Percentiles rank a stretch among this genome's conserved stretches.
These are phyloP conservation scores for Krasilnikovozyma curviuscula DNA, from an alignment of 768 basidiomycete species.

Conservation along the genomic window DNA sequence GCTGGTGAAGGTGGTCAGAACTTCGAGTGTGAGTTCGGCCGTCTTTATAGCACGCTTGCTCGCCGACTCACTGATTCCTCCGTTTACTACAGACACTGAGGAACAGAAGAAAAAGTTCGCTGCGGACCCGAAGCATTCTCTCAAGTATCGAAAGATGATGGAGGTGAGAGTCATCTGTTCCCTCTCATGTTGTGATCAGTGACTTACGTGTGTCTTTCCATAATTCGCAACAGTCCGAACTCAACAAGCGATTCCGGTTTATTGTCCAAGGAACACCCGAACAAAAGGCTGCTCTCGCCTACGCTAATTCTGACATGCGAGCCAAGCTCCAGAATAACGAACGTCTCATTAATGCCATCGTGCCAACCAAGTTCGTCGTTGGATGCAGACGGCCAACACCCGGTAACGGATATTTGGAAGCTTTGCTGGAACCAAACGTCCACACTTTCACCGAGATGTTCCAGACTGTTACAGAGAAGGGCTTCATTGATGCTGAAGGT, in stretches of 20 bases:
- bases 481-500: background rate
- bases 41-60: too few species aligned
- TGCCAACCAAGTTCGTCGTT: slow-evolving; percentile 15
- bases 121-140: background rate
- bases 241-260: slow-evolving; percentile 12
- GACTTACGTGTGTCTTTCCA: too few species aligned
- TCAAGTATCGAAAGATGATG: slow-evolving; percentile 9
- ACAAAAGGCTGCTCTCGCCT: slow-evolving; percentile 6
- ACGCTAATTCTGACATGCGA: slow-evolving; percentile 10
- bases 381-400: slow-evolving; percentile 16
- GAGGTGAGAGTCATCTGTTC: too few species aligned
- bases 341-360: slow-evolving; percentile 12
- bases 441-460: slow-evolving; percentile 3
- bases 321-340: slow-evolving; percentile 5
- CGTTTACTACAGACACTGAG: too few species aligned
- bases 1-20: too few species aligned
- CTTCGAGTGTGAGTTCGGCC: too few species aligned
- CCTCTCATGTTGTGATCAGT: too few species aligned
- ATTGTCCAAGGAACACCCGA: slow-evolving; percentile 11
- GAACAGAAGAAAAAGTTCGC: too few species aligned
- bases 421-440: slow-evolving; percentile 12
- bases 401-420: slow-evolving; percentile 16
- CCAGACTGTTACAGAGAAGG: background rate
- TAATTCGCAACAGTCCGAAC: too few species aligned
- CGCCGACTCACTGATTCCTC: too few species aligned